phyloP scores from a whole-genome alignment of 495 filamentous ascomycete genomes.

The Tricharina praecox region DNA sequence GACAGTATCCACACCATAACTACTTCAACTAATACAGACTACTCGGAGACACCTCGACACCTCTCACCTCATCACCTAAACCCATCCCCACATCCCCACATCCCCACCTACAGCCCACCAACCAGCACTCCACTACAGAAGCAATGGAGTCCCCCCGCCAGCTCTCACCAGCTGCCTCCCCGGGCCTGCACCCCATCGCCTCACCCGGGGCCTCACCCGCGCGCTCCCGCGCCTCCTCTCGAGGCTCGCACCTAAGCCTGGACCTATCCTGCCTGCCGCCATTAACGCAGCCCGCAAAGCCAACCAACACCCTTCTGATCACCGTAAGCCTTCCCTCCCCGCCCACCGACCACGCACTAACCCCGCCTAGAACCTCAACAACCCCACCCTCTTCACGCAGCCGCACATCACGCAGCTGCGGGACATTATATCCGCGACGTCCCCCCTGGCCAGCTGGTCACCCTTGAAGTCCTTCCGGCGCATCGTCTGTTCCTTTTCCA shows the following conservation, averaged over 20 bases:
- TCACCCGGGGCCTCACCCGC: constrained; percentile 12
- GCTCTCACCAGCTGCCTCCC: constrained; percentile 14
- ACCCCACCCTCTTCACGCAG: constrained; percentile 60
- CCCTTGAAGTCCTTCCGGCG: constrained; percentile 84
- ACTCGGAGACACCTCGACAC: too few species aligned
- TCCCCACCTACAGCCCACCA: too few species aligned
- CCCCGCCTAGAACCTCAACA: constrained; percentile 46
- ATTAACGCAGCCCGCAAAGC: constrained; percentile 58
- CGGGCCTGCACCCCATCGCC: constrained; percentile 20
- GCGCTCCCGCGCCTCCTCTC: constrained; percentile 22
- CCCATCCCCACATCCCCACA: too few species aligned
- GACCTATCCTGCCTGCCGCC: constrained; percentile 70
- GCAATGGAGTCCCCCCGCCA: constrained; percentile 17
- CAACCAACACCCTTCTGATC: constrained; percentile 87
- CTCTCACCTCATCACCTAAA: too few species aligned
- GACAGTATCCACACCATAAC: too few species aligned
- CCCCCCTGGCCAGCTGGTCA: constrained; percentile 69
- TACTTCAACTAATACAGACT: too few species aligned
- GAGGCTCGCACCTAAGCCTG: constrained; percentile 30
- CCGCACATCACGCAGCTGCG: constrained; percentile 61
- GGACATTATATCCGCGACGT: constrained; percentile 47
- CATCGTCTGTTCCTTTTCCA: constrained; percentile 76
- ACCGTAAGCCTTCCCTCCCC: constrained; percentile 31
- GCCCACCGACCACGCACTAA: background rate
- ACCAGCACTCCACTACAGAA: too few species aligned